A percentile compares a stretch with the other conserved stretches of the same genome.
phyloP scores from a whole-genome alignment of 2,329 filamentous ascomycete genomes.

The Trichoderma hamatum region DNA sequence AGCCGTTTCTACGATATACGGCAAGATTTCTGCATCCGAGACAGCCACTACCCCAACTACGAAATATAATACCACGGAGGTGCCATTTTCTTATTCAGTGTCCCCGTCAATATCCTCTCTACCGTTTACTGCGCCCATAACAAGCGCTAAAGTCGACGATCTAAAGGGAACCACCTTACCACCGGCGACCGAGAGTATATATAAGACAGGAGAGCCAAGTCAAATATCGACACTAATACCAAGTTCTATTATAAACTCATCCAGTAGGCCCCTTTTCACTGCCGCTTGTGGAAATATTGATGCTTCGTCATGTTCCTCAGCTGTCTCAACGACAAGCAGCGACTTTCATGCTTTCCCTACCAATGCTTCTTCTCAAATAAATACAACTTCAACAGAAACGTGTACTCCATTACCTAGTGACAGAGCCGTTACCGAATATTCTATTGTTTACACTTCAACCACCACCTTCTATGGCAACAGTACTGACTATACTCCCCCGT shows the following conservation, averaged over 20 bases:
- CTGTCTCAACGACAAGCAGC: not conserved
- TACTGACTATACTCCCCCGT: conserved; percentile 52
- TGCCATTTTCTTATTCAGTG: too few species aligned
- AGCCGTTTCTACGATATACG: not conserved
- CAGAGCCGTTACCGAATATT: conserved; percentile 45
- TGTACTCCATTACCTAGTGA: conserved; percentile 40
- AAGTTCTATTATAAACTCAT: not conserved
- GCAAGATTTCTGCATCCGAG: not conserved
- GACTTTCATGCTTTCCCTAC: not conserved
- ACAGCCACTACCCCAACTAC: not conserved
- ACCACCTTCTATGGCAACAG: conserved; percentile 52
- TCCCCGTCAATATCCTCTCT: not conserved
- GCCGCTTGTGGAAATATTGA: not conserved
- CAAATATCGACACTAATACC: not conserved
- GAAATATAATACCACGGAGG: too few species aligned
- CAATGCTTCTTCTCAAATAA: conserved; percentile 12
- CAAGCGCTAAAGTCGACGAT: not conserved
- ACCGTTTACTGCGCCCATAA: not conserved
- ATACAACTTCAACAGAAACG: conserved; percentile 31
- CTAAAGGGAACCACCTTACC: not conserved
- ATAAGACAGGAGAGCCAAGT: not conserved
- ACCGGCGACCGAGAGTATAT: not conserved
- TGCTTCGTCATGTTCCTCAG: not conserved
- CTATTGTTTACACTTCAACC: conserved; percentile 53
- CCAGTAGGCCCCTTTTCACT: not conserved